A percentile compares a stretch with the other conserved stretches of the same genome.
These are phyloP conservation scores for Metschnikowia corniflorae DNA, from an alignment of 805 yeast species.

Conservation along the genomic window DNA sequence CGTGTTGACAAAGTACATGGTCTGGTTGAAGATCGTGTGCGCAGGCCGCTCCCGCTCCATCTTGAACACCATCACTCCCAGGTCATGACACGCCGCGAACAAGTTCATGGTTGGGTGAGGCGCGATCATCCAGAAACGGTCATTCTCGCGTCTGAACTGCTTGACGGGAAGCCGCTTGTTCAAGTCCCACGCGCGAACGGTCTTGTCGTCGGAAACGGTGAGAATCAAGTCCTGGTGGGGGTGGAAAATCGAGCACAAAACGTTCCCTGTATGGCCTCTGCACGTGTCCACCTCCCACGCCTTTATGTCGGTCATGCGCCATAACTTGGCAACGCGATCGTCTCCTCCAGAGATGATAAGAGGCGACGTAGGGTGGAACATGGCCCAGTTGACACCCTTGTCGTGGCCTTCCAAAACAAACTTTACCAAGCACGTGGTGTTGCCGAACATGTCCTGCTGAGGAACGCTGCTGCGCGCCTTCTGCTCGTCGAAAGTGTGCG, in stretches of 20 bases:
- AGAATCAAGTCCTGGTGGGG: conserved; percentile 89
- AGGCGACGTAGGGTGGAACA: conserved; percentile 96
- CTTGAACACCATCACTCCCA: conserved; percentile 97
- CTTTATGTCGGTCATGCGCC: conserved; percentile 97
- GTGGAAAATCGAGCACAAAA: conserved; percentile 84
- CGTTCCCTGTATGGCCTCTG: conserved; percentile 95
- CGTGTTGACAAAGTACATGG: conserved; percentile 68
- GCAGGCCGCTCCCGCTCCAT: conserved; percentile 97
- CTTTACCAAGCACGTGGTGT: conserved; percentile 90
- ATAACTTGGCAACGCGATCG: conserved; percentile 88
- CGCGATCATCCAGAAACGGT: conserved; percentile 90
- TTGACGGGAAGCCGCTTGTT: conserved; percentile 91
- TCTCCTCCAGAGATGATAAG: conserved; percentile 94
- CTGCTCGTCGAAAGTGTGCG: conserved; percentile 45
- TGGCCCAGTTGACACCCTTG: conserved; percentile 97
- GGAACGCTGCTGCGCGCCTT: conserved; percentile 66
- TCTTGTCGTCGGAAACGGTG: conserved; percentile 94
- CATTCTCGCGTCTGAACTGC: conserved; percentile 89
- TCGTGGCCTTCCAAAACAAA: conserved; percentile 97
- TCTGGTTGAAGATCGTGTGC: conserved; percentile 66
- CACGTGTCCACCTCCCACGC: conserved; percentile 99
- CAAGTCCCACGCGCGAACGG: conserved; percentile 94
- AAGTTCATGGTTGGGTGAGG: conserved; percentile 87
- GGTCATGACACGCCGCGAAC: conserved; percentile 95
- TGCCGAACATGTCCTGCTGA: conserved; percentile 91